phyloP scores from a whole-genome alignment of 257 asterid species.

The Paraleonurus japonicus region DNA sequence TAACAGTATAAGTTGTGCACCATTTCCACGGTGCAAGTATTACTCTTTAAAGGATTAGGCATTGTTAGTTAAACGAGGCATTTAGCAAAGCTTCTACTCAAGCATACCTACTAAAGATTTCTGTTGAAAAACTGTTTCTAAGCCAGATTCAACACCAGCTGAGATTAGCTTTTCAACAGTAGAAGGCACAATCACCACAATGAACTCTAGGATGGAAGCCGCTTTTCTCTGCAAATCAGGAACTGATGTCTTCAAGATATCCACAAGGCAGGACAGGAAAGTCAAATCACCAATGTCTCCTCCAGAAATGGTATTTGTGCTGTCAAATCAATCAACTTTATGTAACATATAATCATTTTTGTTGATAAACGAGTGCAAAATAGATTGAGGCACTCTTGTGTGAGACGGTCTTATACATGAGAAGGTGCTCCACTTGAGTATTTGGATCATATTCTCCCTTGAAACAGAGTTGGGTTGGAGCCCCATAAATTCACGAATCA shows the following conservation, averaged over 20 bases:
- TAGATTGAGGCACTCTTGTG: too few relatives aligned
- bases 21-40: too few relatives aligned
- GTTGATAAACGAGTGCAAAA: neutral
- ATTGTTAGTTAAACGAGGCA: neutral
- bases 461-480: too few relatives aligned
- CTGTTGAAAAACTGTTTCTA: constrained; percentile 59
- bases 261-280: constrained; percentile 56
- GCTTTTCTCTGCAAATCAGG: constrained; percentile 72
- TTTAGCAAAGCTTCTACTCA: neutral
- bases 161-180: constrained; percentile 44
- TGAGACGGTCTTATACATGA: too few relatives aligned
- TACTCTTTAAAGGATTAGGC: neutral
- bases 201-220: constrained; percentile 71
- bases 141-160: constrained; percentile 54
- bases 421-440: too few relatives aligned
- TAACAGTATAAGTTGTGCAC: too few relatives aligned
- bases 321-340: constrained; percentile 35
- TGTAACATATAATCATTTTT: constrained; percentile 8
- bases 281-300: constrained; percentile 48
- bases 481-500: too few relatives aligned
- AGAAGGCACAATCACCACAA: constrained; percentile 37
- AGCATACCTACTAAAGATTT: constrained; percentile 50
- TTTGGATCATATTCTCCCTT: too few relatives aligned
- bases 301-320: constrained; percentile 33
- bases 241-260: constrained; percentile 56